Conservation (phyloP, 306 rosid genomes). For the Sphenostylis stenocarpa region DNA sequence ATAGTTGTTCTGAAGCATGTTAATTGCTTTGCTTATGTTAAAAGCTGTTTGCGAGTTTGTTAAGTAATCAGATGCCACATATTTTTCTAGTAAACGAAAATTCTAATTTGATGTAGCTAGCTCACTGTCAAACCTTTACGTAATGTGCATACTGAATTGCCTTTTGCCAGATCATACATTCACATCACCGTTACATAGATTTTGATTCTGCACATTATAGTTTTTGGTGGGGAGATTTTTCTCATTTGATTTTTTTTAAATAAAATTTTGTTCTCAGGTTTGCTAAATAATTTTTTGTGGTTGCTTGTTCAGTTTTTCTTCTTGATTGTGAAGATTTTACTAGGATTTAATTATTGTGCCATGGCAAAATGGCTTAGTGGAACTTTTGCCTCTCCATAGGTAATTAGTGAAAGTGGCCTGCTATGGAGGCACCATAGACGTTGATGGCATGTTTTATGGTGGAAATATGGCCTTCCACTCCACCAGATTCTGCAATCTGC, state of each 20-base stretch:
- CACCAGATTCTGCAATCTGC: not conserved
- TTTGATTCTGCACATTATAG: not conserved
- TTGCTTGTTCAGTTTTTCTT: not conserved
- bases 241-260: not conserved
- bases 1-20: conserved; percentile 9
- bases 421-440: not conserved
- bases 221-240: not conserved
- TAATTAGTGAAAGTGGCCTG: not conserved
- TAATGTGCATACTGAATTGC: not conserved
- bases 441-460: not conserved
- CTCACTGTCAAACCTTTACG: not conserved
- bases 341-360: not conserved
- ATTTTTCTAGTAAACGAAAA: not conserved
- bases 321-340: not conserved
- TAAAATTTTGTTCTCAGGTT: not conserved
- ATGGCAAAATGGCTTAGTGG: not conserved
- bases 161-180: not conserved
- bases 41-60: conserved; percentile 1
- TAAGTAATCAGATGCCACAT: not conserved
- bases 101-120: not conserved
- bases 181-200: not conserved
- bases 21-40: not conserved
- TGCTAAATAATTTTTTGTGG: not conserved
- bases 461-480: not conserved
- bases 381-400: not conserved